These are phyloP conservation scores for Gossypium aridum DNA, from an alignment of 441 rosid species.

Conservation along the genomic window DNA sequence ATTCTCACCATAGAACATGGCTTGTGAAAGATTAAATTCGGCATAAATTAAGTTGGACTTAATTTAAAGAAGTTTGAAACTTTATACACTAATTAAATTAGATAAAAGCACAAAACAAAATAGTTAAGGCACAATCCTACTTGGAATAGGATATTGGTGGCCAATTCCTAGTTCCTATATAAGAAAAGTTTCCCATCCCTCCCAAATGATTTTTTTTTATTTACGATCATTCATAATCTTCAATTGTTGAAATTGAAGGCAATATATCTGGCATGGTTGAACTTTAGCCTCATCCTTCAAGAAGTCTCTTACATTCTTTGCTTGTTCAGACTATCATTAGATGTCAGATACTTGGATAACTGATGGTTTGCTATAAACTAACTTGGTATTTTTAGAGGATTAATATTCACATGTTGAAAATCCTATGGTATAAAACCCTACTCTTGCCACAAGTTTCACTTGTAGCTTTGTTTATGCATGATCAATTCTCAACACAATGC, in stretches of 20 bases:
- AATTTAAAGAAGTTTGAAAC: background rate
- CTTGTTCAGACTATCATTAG: background rate
- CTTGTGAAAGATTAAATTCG: background rate
- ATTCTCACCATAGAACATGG: background rate
- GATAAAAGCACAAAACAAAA: background rate
- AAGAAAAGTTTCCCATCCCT: background rate
- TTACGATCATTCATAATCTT: background rate
- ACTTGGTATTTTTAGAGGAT: background rate
- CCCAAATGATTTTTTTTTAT: background rate
- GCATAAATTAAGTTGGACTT: background rate
- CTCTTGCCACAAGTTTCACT: background rate
- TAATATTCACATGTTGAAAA: background rate
- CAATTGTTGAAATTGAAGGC: background rate
- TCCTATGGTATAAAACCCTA: background rate
- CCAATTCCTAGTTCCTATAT: background rate
- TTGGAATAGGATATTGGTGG: background rate
- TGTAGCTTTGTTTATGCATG: background rate
- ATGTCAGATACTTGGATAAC: background rate
- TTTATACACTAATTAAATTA: background rate
- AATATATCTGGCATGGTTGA: background rate
- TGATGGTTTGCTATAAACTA: background rate
- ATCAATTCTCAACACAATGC: background rate
- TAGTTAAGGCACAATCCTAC: background rate
- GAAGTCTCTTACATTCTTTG: background rate
- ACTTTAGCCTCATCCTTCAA: background rate